These are phyloP conservation scores for Neoboletus brunneissimus DNA, from an alignment of 768 basidiomycete species.

Conservation along the genomic window DNA sequence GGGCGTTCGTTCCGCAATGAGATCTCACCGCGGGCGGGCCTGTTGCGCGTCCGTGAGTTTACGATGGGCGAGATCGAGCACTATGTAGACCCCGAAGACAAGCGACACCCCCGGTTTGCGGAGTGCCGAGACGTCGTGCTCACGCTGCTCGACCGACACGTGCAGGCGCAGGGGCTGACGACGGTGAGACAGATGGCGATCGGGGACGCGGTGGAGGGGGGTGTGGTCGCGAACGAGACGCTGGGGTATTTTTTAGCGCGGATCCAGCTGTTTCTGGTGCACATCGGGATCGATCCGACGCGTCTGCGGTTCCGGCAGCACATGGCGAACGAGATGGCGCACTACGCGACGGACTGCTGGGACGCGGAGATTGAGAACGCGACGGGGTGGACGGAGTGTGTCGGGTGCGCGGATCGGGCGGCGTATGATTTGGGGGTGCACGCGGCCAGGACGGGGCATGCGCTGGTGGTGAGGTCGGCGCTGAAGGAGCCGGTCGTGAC, in stretches of 20 bases:
- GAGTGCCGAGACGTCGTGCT: conserved; percentile 77
- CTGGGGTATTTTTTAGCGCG: conserved; percentile 96
- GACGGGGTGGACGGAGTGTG: conserved; percentile 91
- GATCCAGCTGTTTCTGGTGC: conserved; percentile 83
- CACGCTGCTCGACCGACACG: conserved; percentile 73
- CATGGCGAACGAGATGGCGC: conserved; percentile 99
- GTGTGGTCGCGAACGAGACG: conserved; percentile 93
- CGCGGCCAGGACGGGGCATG: conserved; percentile 74
- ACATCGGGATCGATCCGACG: conserved; percentile 83
- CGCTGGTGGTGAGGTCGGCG: conserved; percentile 82
- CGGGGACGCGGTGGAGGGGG: conserved; percentile 84
- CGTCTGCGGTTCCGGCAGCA: conserved; percentile 95
- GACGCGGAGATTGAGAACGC: conserved; percentile 97
- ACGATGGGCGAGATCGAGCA: conserved; percentile 99
- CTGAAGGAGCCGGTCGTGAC: conserved; percentile 82
- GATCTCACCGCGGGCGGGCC: conserved; percentile 93
- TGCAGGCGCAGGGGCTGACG: conserved; percentile 75
- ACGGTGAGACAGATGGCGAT: conserved; percentile 64
- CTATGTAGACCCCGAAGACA: conserved; percentile 93
- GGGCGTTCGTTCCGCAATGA: conserved; percentile 97
- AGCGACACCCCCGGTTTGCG: conserved; percentile 78
- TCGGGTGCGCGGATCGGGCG: conserved; percentile 97
- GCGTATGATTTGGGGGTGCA: conserved; percentile 96
- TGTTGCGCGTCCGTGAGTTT: conserved; percentile 97
- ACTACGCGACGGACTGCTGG: conserved; percentile 99